Evolutionary conservation across 1,284 basidiomycete genomes (phyloP).

Genomic region (Neolentinus lepideus): DNA sequence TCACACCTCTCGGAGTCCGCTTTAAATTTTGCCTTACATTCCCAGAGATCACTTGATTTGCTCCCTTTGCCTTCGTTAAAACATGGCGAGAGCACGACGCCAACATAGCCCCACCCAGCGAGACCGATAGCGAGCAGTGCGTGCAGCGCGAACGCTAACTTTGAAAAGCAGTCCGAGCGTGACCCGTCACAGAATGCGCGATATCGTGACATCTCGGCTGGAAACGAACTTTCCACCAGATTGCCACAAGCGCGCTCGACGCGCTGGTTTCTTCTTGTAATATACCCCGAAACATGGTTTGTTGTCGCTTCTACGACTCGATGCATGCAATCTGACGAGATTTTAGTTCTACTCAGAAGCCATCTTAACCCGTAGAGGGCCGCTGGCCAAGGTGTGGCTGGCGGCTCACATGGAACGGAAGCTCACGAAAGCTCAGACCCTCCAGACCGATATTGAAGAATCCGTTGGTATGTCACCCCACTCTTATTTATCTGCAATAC

Average conservation of each 20-base stretch:
- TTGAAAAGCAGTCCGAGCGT: too few species aligned
- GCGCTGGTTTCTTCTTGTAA: constrained; percentile 14
- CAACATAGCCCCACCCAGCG: constrained; percentile 24
- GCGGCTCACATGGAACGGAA: constrained; percentile 98
- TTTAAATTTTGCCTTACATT: background rate
- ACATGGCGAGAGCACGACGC: constrained; percentile 31
- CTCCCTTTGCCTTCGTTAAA: constrained; percentile 16
- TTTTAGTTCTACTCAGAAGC: constrained; percentile 86
- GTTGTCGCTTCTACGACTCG: constrained; percentile 2
- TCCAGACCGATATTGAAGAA: constrained; percentile 92
- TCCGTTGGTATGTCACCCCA: constrained; percentile 66
- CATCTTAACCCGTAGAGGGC: constrained; percentile 88
- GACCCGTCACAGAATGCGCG: background rate
- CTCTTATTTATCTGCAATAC: background rate
- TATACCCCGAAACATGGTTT: constrained; percentile 19
- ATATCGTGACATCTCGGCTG: background rate
- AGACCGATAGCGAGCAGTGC: constrained; percentile 8
- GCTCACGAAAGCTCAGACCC: constrained; percentile 90
- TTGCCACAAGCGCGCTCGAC: constrained; percentile 19
- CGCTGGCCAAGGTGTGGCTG: constrained; percentile 95
- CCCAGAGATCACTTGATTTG: background rate
- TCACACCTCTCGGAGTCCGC: background rate
- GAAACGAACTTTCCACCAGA: background rate
- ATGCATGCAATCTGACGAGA: background rate
- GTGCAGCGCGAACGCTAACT: constrained; percentile 4